These are phyloP conservation scores for Ciborinia camelliae DNA, from an alignment of 2,329 filamentous ascomycete genomes.

Conservation along the genomic window DNA sequence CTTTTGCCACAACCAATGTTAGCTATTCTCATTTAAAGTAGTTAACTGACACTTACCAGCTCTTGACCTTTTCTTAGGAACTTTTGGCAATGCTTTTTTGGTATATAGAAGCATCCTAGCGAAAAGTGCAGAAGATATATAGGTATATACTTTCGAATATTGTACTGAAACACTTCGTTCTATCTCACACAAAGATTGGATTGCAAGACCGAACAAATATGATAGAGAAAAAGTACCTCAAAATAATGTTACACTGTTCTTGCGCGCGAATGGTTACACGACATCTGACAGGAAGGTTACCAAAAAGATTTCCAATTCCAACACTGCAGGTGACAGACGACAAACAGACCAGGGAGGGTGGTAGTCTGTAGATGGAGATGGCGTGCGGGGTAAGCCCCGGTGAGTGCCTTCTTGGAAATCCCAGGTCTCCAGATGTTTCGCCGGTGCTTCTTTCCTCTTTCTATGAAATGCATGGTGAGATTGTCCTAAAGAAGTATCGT, in stretches of 20 bases:
- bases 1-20: conserved; percentile 24
- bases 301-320: conserved; percentile 8
- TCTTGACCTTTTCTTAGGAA: conserved; percentile 57
- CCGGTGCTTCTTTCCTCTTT: not conserved
- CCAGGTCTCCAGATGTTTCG: not conserved
- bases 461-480: not conserved
- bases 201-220: not conserved
- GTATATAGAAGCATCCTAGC: conserved; percentile 56
- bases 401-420: not conserved
- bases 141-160: not conserved
- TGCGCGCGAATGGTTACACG: conserved; percentile 15
- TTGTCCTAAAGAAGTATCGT: not conserved
- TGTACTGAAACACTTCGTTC: not conserved
- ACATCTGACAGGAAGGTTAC: not conserved
- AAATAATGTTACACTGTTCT: not conserved
- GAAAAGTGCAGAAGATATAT: not conserved
- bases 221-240: not conserved
- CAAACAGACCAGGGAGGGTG: not conserved
- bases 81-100: conserved; percentile 54
- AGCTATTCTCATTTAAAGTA: conserved; percentile 18
- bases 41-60: conserved; percentile 45
- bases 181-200: not conserved
- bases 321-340: conserved; percentile 2
- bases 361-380: not conserved
- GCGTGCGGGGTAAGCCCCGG: conserved; percentile 14